A percentile compares a stretch with the other conserved stretches of the same genome.
Conservation (phyloP, 768 basidiomycete genomes). For the Harrya chromipes region DNA sequence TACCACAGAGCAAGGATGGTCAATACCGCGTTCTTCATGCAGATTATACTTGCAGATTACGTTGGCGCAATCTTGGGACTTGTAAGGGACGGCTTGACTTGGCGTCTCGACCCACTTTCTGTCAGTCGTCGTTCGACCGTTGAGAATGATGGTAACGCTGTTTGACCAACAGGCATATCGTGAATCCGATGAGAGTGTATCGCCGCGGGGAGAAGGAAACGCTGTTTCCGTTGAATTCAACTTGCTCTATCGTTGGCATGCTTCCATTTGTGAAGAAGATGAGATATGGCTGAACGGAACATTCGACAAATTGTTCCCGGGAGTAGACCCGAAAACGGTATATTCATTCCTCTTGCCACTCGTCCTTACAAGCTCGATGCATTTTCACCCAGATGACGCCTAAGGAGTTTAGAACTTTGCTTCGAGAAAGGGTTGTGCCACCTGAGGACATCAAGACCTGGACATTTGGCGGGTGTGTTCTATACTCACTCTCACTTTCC, state of each 20-base stretch:
- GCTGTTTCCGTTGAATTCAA: slow-evolving; percentile 77
- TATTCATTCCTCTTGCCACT: background rate
- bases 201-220: slow-evolving; percentile 70
- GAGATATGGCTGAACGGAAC: slow-evolving; percentile 48
- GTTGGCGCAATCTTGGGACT: slow-evolving; percentile 73
- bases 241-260: slow-evolving; percentile 59
- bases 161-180: slow-evolving; percentile 43
- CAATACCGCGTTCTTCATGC: slow-evolving; percentile 71
- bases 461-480: slow-evolving; percentile 49
- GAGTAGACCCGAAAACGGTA: slow-evolving; percentile 41
- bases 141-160: background rate
- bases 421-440: slow-evolving; percentile 12
- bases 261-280: slow-evolving; percentile 55
- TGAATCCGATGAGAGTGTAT: slow-evolving; percentile 46
- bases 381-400: slow-evolving; percentile 15
- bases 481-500: background rate
- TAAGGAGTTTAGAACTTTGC: slow-evolving; percentile 16
- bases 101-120: slow-evolving; percentile 69
- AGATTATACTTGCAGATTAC: slow-evolving; percentile 68
- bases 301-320: slow-evolving; percentile 45
- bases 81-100: slow-evolving; percentile 56
- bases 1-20: slow-evolving; percentile 72
- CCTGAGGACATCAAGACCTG: slow-evolving; percentile 39
- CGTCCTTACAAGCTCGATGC: background rate
- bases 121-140: slow-evolving; percentile 30